These are phyloP conservation scores for Penicillium capsulatum DNA, from an alignment of 2,329 filamentous ascomycete species.

Conservation along the genomic window DNA sequence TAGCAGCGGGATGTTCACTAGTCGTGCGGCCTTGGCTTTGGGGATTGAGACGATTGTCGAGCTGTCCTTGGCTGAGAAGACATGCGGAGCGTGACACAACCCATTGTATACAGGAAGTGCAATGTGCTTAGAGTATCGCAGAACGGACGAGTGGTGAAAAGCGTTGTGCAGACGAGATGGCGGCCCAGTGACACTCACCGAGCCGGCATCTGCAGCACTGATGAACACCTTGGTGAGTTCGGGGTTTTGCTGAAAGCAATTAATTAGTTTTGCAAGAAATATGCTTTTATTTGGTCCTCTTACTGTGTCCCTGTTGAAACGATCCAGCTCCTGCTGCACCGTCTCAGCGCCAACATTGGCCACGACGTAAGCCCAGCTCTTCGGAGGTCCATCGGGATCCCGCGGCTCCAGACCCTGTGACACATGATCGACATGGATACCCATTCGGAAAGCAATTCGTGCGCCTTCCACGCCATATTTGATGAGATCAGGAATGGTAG, in stretches of 20 bases:
- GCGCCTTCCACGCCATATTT: slow-evolving; percentile 42
- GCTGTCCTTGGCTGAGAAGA: background rate
- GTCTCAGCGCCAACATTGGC: slow-evolving; percentile 16
- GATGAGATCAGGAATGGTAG: slow-evolving; percentile 39
- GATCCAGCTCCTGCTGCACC: slow-evolving; percentile 24
- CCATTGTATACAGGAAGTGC: slow-evolving; percentile 5
- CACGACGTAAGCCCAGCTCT: slow-evolving; percentile 29
- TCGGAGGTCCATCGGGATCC: slow-evolving; percentile 16
- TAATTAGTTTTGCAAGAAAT: background rate
- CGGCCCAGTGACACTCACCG: slow-evolving; percentile 5
- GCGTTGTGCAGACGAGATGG: slow-evolving; percentile 5
- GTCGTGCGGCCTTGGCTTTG: background rate
- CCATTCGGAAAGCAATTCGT: slow-evolving; percentile 46
- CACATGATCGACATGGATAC: slow-evolving; percentile 41
- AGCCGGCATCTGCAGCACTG: slow-evolving; percentile 28
- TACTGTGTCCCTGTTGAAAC: slow-evolving; percentile 8
- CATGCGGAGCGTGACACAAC: slow-evolving; percentile 3
- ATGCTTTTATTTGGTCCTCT: background rate
- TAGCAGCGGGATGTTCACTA: background rate
- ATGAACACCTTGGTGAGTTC: slow-evolving; percentile 41
- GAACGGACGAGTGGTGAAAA: slow-evolving; percentile 2
- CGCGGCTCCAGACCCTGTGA: slow-evolving; percentile 43
- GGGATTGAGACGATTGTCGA: background rate
- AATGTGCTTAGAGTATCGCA: slow-evolving; percentile 3
- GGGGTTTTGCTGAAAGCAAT: slow-evolving; percentile 28